A percentile compares a stretch with the other conserved stretches of the same genome.
Evolutionary conservation across 345 rosid species (phyloP).

Genomic region (Lepidium africanum): DNA sequence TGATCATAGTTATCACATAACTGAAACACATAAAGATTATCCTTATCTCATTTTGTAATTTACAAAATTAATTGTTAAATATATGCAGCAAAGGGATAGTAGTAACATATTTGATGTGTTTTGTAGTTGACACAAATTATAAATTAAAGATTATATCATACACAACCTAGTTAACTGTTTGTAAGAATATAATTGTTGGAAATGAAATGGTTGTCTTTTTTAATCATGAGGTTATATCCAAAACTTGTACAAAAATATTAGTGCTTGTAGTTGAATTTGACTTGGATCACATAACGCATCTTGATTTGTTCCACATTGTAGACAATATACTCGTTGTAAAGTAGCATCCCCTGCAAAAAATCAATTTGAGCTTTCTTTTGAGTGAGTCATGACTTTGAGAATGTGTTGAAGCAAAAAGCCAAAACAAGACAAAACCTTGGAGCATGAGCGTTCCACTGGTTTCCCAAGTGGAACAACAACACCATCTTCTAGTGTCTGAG

Average conservation of each 20-base stretch:
- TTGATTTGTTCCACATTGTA: conserved; percentile 78
- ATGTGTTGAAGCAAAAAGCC: background rate
- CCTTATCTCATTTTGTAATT: too few relatives aligned
- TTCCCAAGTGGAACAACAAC: conserved; percentile 70
- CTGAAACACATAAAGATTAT: too few relatives aligned
- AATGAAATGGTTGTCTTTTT: background rate
- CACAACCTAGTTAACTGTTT: background rate
- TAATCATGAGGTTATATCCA: background rate
- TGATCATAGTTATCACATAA: too few relatives aligned
- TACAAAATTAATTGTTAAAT: too few relatives aligned
- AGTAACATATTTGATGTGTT: too few relatives aligned
- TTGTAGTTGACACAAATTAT: too few relatives aligned
- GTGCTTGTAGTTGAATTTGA: conserved; percentile 46
- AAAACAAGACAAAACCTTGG: conserved; percentile 17
- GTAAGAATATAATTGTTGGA: background rate
- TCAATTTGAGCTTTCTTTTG: background rate
- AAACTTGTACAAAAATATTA: background rate
- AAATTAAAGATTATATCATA: background rate
- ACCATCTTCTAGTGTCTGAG: conserved; percentile 56
- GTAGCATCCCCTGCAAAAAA: conserved; percentile 49
- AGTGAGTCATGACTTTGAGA: background rate
- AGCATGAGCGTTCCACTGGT: conserved; percentile 36
- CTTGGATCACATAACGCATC: conserved; percentile 74
- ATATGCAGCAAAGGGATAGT: too few relatives aligned
- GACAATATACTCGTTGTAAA: conserved; percentile 77